A percentile compares a stretch with the other conserved stretches of the same genome.
Conservation (phyloP, 2,329 filamentous ascomycete species). For the Beauveria caledonica region DNA sequence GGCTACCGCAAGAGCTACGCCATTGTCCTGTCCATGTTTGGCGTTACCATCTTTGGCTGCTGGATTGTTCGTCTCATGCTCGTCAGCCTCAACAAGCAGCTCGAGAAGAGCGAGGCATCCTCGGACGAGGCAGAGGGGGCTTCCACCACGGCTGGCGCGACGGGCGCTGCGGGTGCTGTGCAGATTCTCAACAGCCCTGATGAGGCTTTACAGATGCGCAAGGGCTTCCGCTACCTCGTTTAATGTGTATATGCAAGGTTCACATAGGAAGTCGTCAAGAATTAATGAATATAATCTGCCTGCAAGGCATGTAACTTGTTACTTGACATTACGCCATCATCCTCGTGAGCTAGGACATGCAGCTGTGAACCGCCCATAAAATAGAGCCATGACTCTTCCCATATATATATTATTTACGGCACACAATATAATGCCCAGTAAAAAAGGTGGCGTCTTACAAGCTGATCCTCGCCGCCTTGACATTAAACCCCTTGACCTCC, state of each 20-base stretch:
- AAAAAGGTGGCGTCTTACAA: neutral
- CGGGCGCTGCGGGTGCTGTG: constrained; percentile 30
- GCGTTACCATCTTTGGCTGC: constrained; percentile 46
- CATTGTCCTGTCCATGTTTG: constrained; percentile 58
- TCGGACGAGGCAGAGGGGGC: constrained; percentile 21
- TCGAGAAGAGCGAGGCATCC: constrained; percentile 34
- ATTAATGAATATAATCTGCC: too few relatives aligned
- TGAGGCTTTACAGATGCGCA: constrained; percentile 35
- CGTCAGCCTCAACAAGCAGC: constrained; percentile 36
- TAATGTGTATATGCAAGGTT: neutral
- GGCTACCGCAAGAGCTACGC: constrained; percentile 58
- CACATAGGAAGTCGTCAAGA: neutral
- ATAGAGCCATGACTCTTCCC: too few relatives aligned
- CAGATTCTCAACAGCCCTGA: constrained; percentile 34
- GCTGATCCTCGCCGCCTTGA: neutral
- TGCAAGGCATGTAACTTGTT: too few relatives aligned
- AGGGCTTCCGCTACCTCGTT: constrained; percentile 38
- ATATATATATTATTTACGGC: too few relatives aligned
- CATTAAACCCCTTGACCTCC: constrained; percentile 13
- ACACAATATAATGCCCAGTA: too few relatives aligned
- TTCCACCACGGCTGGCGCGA: constrained; percentile 21
- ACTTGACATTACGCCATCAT: too few relatives aligned
- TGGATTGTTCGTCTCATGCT: constrained; percentile 40
- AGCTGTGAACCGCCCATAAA: too few relatives aligned
- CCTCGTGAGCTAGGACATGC: too few relatives aligned